phyloP scores from a whole-genome alignment of 2,329 filamentous ascomycete species.

The Botrytis pseudocinerea region DNA sequence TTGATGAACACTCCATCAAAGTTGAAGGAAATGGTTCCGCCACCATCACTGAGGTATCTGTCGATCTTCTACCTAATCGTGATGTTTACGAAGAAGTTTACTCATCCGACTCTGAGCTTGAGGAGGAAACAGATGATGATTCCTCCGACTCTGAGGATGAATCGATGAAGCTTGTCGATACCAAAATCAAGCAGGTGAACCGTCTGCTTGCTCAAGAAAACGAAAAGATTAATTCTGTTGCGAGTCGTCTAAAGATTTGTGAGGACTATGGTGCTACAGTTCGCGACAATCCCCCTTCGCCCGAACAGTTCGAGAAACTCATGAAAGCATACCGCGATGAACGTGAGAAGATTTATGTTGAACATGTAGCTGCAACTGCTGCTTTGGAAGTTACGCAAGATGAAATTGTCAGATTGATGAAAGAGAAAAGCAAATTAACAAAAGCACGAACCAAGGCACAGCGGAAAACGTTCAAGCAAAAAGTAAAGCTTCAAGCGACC shows the following conservation, averaged over 20 bases:
- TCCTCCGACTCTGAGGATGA: conserved; percentile 37
- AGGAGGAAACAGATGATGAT: conserved; percentile 38
- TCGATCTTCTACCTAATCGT: conserved; percentile 55
- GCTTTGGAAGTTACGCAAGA: conserved; percentile 42
- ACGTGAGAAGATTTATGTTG: conserved; percentile 42
- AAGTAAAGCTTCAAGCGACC: conserved; percentile 43
- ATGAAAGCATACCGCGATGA: conserved; percentile 35
- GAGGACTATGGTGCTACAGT: conserved; percentile 36
- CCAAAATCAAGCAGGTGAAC: conserved; percentile 34
- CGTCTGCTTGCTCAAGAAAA: conserved; percentile 32
- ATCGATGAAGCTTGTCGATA: conserved; percentile 30
- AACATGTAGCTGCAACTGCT: conserved; percentile 43
- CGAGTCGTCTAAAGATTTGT: conserved; percentile 34
- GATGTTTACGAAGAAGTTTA: conserved; percentile 47
- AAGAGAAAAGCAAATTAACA: conserved; percentile 40
- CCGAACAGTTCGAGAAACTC: conserved; percentile 33
- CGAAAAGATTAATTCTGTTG: conserved; percentile 40
- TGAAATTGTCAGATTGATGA: conserved; percentile 40
- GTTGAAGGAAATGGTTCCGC: conserved; percentile 59
- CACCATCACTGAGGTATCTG: conserved; percentile 62
- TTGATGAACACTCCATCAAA: conserved; percentile 58
- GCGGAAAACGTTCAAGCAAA: conserved; percentile 44
- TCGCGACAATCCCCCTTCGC: conserved; percentile 27
- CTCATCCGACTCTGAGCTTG: conserved; percentile 41
- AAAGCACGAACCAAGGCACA: conserved; percentile 37